Evolutionary conservation across 139 green algal species (phyloP), one percentile per base, ranked within the genome.

Genomic region (Micromonas pusilla): DNA sequence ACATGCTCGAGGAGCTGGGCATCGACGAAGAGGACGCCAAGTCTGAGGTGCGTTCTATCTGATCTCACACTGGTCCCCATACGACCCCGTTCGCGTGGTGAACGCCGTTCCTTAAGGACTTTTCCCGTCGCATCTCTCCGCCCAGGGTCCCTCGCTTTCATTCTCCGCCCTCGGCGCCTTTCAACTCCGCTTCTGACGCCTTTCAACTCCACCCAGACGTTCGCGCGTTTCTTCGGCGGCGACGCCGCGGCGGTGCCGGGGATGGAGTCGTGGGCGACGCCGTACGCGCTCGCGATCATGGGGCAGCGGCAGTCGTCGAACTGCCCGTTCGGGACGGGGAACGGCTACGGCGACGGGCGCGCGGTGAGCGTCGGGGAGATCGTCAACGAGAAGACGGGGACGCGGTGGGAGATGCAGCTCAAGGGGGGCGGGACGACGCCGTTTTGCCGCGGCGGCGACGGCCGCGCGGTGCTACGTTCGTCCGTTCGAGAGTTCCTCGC

Each of bases 401-500:
- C 1, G 52, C 34, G 73, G n/a, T 80, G 52, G 39, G 80, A 84
- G 65, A 39, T 84, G 31, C 80, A 84, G 73, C 72, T 83, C 52
- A 83, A 83, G 52, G 76, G 76, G 39, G 76, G 65, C 16, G 76
- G 76, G 16, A 32, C 37, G 32, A 81, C 76, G 76, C 76, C 66
- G 39, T 81, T 76, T 52, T 81, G 65, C 26, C 76, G 76, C 13
- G 65, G 85, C 80, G 86, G 80, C 28, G 78, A 84, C 65, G 86
- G 84, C 4, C 70, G 86, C n/a, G 76, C 81, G 57, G 81, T 86
- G 30, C 80, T 92, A 37, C 86, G 88, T n/a, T 89, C 83, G 37
- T 87, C 76, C 65, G 54, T 92, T 23, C 83, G 88, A 23, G 89
- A 93, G 82, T 93, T 91, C 67, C 80, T 93, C 39, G 83, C 78